Percentiles rank a stretch among this genome's conserved stretches.
Evolutionary conservation across 2,329 filamentous ascomycete genomes (phyloP).

Genomic region (Hymenoscyphus occultus): DNA sequence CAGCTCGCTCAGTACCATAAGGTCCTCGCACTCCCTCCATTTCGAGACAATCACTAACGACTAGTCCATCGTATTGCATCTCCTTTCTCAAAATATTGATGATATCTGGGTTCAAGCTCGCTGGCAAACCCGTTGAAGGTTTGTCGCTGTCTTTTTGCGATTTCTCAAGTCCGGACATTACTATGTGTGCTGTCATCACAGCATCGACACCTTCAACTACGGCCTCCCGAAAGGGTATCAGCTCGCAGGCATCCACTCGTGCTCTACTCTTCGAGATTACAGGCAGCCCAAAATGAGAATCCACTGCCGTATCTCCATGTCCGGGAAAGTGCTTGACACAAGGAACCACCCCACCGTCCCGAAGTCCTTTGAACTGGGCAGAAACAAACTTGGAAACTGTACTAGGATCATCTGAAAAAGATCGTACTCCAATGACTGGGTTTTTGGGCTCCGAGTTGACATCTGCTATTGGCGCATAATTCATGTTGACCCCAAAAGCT

Average conservation of each 20-base stretch:
- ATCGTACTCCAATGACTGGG: constrained; percentile 44
- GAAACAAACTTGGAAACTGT: constrained; percentile 42
- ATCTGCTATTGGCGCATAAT: constrained; percentile 45
- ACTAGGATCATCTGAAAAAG: constrained; percentile 42
- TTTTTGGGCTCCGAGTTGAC: constrained; percentile 45
- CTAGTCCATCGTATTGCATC: constrained; percentile 43
- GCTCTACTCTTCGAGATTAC: constrained; percentile 39
- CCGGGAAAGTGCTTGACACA: constrained; percentile 47
- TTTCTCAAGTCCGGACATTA: constrained; percentile 36
- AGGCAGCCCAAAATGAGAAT: constrained; percentile 44
- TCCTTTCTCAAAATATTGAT: constrained; percentile 42
- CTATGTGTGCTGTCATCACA: constrained; percentile 46
- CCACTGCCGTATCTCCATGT: constrained; percentile 44
- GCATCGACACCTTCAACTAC: constrained; percentile 42
- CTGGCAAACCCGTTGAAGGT: constrained; percentile 34
- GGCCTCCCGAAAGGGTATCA: constrained; percentile 44
- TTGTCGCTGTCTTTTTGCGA: constrained; percentile 11
- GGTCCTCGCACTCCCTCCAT: constrained; percentile 44
- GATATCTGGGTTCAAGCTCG: constrained; percentile 39
- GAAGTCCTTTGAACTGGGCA: constrained; percentile 39
- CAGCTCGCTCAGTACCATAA: constrained; percentile 41
- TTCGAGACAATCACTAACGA: constrained; percentile 45
- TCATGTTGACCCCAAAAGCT: constrained; percentile 44
- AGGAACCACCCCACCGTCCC: constrained; percentile 40
- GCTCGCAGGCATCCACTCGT: constrained; percentile 41